Evolutionary conservation across 108 stramenopile genomes (phyloP).

Genomic region (Skeletonema tropicum): DNA sequence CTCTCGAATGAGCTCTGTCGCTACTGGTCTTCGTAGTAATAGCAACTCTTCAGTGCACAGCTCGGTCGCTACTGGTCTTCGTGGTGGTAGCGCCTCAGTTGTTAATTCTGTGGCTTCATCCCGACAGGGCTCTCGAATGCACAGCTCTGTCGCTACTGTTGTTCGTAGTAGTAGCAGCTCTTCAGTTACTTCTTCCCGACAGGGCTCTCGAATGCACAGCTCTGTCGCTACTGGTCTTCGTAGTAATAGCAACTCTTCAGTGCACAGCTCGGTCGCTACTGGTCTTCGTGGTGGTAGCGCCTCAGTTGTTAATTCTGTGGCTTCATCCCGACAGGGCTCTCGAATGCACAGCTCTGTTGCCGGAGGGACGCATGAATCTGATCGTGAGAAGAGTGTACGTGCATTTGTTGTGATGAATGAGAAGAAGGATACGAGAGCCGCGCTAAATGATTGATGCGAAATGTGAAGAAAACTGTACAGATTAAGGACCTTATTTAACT

Average conservation of each 20-base stretch:
- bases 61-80: neutral
- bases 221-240: no score
- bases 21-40: neutral
- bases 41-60: neutral
- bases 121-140: no score
- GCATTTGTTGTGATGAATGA: neutral
- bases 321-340: no score
- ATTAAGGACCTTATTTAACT: neutral
- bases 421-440: neutral
- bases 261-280: neutral
- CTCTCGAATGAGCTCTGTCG: no score
- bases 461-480: neutral
- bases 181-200: no score
- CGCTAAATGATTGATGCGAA: neutral
- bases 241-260: neutral
- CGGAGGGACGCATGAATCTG: neutral
- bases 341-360: neutral
- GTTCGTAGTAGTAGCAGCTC: no score
- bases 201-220: no score
- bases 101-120: no score
- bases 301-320: no score
- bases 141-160: neutral
- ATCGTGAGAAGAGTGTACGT: neutral
- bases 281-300: no score
- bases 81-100: no score